These are phyloP conservation scores for Lodderomyces elongisporus DNA, from an alignment of 1,139 yeast genomes.

Conservation along the genomic window DNA sequence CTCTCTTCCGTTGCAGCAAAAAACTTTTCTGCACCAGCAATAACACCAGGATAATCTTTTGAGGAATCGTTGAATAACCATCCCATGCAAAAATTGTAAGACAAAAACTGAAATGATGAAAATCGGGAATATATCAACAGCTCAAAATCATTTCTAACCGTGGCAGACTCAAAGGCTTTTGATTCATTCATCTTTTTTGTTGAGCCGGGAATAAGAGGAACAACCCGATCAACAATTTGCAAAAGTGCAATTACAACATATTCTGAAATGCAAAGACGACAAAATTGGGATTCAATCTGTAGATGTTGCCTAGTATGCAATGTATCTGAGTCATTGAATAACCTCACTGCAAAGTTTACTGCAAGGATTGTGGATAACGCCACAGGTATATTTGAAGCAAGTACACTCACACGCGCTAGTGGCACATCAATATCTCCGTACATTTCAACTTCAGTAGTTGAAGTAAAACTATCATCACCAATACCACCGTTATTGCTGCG, in stretches of 20 bases:
- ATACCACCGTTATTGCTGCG: too few species aligned
- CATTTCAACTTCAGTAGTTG: constrained; percentile 18
- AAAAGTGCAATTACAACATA: constrained; percentile 40
- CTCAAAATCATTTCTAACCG: constrained; percentile 21
- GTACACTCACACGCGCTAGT: constrained; percentile 33
- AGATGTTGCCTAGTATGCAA: constrained; percentile 32
- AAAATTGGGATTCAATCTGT: constrained; percentile 55
- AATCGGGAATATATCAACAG: constrained; percentile 48
- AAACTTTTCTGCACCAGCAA: constrained; percentile 67
- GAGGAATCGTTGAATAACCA: constrained; percentile 55
- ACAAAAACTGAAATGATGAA: constrained; percentile 52
- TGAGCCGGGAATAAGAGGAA: too few species aligned
- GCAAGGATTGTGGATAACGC: constrained; percentile 47
- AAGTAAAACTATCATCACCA: too few species aligned
- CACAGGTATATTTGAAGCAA: constrained; percentile 33
- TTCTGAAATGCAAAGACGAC: constrained; percentile 55
- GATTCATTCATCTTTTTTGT: constrained; percentile 6
- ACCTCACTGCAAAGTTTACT: constrained; percentile 31
- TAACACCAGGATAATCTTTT: constrained; percentile 60
- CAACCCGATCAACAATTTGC: constrained; percentile 16
- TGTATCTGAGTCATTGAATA: constrained; percentile 28
- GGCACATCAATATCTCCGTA: constrained; percentile 41
- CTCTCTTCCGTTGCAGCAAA: constrained; percentile 57
- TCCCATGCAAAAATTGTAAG: constrained; percentile 68
- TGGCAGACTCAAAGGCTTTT: not conserved